phyloP scores from a whole-genome alignment of 257 asterid species.

The Primulina huaijiensis region DNA sequence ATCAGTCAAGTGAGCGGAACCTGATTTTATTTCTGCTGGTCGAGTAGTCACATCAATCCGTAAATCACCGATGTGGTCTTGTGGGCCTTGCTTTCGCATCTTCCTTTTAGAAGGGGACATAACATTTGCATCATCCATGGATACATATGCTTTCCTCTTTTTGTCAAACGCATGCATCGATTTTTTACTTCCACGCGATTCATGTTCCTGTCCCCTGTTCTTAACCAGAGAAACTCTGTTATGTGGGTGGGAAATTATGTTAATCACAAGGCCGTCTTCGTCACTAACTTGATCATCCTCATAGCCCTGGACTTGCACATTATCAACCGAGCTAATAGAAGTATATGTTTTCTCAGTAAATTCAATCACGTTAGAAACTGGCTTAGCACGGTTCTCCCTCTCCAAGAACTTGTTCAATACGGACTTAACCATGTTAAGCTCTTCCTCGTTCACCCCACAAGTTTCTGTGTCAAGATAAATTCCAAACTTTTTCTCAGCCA shows the following conservation, averaged over 20 bases:
- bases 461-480: conserved; percentile 34
- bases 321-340: conserved; percentile 29
- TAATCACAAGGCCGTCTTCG: conserved; percentile 68
- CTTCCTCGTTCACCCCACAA: conserved; percentile 63
- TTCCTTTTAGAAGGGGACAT: conserved; percentile 22
- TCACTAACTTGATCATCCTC: conserved; percentile 52
- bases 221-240: conserved; percentile 32
- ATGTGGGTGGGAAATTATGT: conserved; percentile 44
- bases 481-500: conserved; percentile 28
- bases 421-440: conserved; percentile 64
- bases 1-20: conserved; percentile 23
- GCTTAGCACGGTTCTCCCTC: conserved; percentile 37
- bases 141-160: conserved; percentile 45
- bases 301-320: conserved; percentile 31
- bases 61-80: conserved; percentile 7
- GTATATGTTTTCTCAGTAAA: conserved; percentile 25
- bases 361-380: conserved; percentile 25
- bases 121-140: conserved; percentile 27
- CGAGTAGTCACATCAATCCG: conserved; percentile 21
- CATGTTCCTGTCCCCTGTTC: conserved; percentile 33
- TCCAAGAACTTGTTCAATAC: conserved; percentile 64
- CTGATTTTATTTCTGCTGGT: conserved; percentile 25
- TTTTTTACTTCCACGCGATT: conserved; percentile 28
- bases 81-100: conserved; percentile 22
- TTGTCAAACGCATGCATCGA: conserved; percentile 34